Evolutionary conservation across 2,329 filamentous ascomycete genomes (phyloP).

Genomic region (Grosmannia clavigera): DNA sequence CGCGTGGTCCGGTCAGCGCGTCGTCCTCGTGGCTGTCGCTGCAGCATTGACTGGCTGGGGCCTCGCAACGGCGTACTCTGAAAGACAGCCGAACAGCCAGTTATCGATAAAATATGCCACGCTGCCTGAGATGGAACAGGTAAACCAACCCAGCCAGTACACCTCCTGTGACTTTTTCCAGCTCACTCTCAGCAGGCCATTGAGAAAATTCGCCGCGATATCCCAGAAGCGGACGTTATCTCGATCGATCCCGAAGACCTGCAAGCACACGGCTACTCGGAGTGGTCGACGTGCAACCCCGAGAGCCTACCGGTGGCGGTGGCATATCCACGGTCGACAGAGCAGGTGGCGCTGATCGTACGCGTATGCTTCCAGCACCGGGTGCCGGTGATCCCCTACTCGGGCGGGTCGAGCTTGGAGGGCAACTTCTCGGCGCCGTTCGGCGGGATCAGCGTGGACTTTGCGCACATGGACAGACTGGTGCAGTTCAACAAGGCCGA

Average conservation of each 20-base stretch:
- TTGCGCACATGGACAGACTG: conserved; percentile 75
- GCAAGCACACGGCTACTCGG: conserved; percentile 51
- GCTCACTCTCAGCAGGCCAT: background rate
- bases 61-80: conserved; percentile 19
- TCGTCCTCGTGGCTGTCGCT: conserved; percentile 25
- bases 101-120: conserved; percentile 24
- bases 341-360: conserved; percentile 46
- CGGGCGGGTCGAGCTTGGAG: conserved; percentile 75
- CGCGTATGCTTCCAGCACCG: conserved; percentile 65
- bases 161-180: background rate
- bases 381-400: conserved; percentile 78
- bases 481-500: conserved; percentile 70
- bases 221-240: conserved; percentile 38
- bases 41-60: conserved; percentile 30
- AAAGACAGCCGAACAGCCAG: conserved; percentile 8
- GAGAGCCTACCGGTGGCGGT: conserved; percentile 50
- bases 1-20: conserved; percentile 19
- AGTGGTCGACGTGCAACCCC: conserved; percentile 52
- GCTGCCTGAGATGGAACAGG: conserved; percentile 29
- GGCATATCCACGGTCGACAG: conserved; percentile 48
- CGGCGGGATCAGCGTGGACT: conserved; percentile 83
- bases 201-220: background rate
- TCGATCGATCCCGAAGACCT: conserved; percentile 52
- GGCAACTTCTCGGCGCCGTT: conserved; percentile 82
- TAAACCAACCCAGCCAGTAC: conserved; percentile 11